These are phyloP conservation scores for Metschnikowia continentalis DNA, from an alignment of 805 yeast species.

Conservation along the genomic window DNA sequence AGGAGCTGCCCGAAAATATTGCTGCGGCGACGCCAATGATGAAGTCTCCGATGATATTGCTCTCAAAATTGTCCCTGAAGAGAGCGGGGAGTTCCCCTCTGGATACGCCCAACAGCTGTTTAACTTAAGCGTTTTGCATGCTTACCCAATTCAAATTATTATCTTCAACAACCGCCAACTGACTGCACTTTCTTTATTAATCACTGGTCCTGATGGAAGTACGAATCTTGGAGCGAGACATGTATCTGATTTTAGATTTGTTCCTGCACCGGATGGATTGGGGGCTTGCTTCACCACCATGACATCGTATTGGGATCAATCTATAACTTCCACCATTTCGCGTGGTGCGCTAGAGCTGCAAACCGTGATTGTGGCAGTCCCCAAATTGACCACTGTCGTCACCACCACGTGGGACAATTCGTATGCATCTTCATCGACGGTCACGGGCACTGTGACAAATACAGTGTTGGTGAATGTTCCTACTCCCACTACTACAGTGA, in stretches of 20 bases:
- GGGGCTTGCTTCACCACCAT: conserved; percentile 1
- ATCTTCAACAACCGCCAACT: conserved; percentile 7
- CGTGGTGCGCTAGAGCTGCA: conserved; percentile 1
- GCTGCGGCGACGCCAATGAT: conserved; percentile 13
- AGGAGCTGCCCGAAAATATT: neutral
- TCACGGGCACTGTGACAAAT: conserved; percentile 6
- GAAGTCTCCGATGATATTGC: conserved; percentile 2
- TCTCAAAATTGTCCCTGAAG: conserved; percentile 8
- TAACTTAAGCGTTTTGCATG: too few species aligned
- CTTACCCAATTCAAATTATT: conserved; percentile 1
- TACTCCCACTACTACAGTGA: conserved; percentile 1
- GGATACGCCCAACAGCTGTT: conserved; percentile 4
- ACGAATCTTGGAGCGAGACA: too few species aligned
- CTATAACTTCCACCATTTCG: neutral
- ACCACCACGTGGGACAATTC: conserved; percentile 1
- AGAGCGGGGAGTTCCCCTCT: conserved; percentile 4
- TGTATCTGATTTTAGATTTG: too few species aligned
- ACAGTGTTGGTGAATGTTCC: conserved; percentile 9
- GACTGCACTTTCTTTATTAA: neutral
- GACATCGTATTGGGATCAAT: conserved; percentile 3
- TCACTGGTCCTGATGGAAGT: too few species aligned
- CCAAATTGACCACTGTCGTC: neutral
- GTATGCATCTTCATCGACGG: neutral
- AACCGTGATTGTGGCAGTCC: conserved; percentile 9
- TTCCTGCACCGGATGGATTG: too few species aligned